These are phyloP conservation scores for Candida chauliodis DNA, from an alignment of 805 yeast species.

Conservation along the genomic window DNA sequence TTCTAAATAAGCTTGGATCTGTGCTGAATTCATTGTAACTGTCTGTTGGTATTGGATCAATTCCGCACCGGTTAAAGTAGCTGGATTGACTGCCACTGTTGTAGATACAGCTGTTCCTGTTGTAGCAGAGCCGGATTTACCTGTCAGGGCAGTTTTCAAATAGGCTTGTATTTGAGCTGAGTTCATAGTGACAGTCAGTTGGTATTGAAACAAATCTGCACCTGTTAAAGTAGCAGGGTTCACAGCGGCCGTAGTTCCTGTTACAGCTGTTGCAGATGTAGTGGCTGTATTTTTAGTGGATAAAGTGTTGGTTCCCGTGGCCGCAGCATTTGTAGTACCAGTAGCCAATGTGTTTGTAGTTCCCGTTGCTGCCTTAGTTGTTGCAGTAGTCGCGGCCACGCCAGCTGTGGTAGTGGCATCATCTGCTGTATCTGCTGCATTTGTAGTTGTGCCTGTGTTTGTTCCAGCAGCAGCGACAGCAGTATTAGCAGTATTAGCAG, in stretches of 20 bases:
- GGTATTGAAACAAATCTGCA: constrained; percentile 10
- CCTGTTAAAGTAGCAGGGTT: constrained; percentile 16
- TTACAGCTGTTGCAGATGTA: constrained; percentile 9
- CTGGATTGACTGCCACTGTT: constrained; percentile 11
- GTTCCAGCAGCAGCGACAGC: constrained; percentile 16
- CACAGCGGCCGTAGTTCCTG: constrained; percentile 11
- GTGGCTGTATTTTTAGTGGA: constrained; percentile 12
- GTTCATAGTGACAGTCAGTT: constrained; percentile 11
- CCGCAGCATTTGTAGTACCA: constrained; percentile 6
- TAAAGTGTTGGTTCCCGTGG: constrained; percentile 15
- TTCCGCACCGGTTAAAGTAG: constrained; percentile 12
- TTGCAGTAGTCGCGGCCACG: constrained; percentile 11
- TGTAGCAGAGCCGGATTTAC: constrained; percentile 10
- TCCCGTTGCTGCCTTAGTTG: constrained; percentile 11
- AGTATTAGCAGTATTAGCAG: constrained; percentile 16
- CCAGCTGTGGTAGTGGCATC: constrained; percentile 14
- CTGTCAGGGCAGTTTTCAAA: constrained; percentile 6
- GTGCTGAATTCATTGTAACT: constrained; percentile 14
- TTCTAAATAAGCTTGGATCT: constrained; percentile 7
- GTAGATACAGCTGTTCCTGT: constrained; percentile 11
- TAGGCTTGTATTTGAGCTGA: constrained; percentile 11
- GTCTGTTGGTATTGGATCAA: constrained; percentile 9
- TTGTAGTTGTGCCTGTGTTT: constrained; percentile 13
- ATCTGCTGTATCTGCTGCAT: constrained; percentile 14
- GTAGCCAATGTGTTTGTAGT: constrained; percentile 12